Percentiles rank a stretch among this genome's conserved stretches.
phyloP scores from a whole-genome alignment of 2,329 filamentous ascomycete genomes.

The Epichloe amarillans region DNA sequence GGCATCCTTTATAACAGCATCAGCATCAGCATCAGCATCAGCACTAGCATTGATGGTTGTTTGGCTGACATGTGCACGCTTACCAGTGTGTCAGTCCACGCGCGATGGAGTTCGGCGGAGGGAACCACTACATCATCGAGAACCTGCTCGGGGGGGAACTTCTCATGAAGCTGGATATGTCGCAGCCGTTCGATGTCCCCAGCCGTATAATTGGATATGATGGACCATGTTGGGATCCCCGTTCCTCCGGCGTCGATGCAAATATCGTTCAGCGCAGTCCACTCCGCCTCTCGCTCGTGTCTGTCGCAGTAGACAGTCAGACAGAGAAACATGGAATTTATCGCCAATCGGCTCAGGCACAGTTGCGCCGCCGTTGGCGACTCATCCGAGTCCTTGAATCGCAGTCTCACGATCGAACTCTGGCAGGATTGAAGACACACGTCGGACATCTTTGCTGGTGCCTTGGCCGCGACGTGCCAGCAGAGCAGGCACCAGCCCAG shows the following conservation, averaged over 20 bases:
- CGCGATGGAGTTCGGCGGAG: constrained; percentile 17
- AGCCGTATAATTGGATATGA: constrained; percentile 22
- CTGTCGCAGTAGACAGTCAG: constrained; percentile 21
- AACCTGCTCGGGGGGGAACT: not conserved
- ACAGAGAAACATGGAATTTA: constrained; percentile 25
- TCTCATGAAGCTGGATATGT: constrained; percentile 18
- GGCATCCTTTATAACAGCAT: constrained; percentile 8
- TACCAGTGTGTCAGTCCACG: constrained; percentile 27
- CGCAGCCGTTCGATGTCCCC: constrained; percentile 19
- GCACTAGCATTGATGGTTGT: not conserved
- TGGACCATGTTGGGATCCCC: constrained; percentile 20
- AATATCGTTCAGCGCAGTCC: constrained; percentile 20
- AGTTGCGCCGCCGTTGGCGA: constrained; percentile 8
- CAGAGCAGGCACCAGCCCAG: constrained; percentile 3
- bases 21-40: not conserved
- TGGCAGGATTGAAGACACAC: constrained; percentile 21
- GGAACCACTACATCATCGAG: constrained; percentile 22
- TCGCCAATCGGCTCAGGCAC: constrained; percentile 18
- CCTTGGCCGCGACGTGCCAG: not conserved
- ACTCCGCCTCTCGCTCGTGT: constrained; percentile 11
- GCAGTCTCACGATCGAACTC: constrained; percentile 14
- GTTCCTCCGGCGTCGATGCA: constrained; percentile 15
- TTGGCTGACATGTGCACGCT: not conserved
- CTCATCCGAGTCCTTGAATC: constrained; percentile 18
- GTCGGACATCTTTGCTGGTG: not conserved